A percentile compares a stretch with the other conserved stretches of the same genome.
Evolutionary conservation across 179 eudicot genomes (phyloP).

Genomic region (Beta corolliflora): DNA sequence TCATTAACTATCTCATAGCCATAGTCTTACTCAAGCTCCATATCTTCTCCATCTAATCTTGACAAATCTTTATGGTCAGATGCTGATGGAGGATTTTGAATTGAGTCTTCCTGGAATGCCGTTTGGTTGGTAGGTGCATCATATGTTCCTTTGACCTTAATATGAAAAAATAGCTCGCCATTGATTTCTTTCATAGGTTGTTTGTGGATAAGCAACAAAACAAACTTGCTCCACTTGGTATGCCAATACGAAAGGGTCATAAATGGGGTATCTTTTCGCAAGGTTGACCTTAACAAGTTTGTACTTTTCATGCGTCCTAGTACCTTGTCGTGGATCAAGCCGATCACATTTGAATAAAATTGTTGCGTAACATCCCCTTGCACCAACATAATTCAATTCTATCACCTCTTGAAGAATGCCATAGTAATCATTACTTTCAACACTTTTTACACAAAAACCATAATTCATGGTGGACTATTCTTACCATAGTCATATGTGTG

Average conservation of each 20-base stretch:
- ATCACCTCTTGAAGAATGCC: not conserved
- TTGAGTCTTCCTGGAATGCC: too few relatives aligned
- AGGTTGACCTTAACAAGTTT: conserved; percentile 3
- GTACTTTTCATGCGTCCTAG: not conserved
- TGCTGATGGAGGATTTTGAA: not conserved
- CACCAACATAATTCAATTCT: not conserved
- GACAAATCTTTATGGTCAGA: not conserved
- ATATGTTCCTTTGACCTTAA: not conserved
- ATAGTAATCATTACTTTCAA: not conserved
- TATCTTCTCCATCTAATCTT: too few relatives aligned
- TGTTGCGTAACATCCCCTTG: not conserved
- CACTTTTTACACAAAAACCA: not conserved
- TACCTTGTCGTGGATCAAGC: not conserved
- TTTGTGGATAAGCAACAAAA: not conserved
- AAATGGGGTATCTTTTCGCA: not conserved
- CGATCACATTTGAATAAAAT: conserved; percentile 14
- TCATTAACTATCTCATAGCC: not conserved
- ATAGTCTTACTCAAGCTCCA: not conserved
- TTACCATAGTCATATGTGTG: not conserved
- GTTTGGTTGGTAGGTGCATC: not conserved
- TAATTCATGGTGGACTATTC: not conserved
- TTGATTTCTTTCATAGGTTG: not conserved
- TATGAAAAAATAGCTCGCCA: not conserved
- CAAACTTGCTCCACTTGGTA: conserved; percentile 6
- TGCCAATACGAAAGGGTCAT: conserved; percentile 6